Percentiles rank a stretch among this genome's conserved stretches.
These are phyloP conservation scores for Jaminaea rosea DNA, from an alignment of 1,284 basidiomycete genomes.

Conservation along the genomic window DNA sequence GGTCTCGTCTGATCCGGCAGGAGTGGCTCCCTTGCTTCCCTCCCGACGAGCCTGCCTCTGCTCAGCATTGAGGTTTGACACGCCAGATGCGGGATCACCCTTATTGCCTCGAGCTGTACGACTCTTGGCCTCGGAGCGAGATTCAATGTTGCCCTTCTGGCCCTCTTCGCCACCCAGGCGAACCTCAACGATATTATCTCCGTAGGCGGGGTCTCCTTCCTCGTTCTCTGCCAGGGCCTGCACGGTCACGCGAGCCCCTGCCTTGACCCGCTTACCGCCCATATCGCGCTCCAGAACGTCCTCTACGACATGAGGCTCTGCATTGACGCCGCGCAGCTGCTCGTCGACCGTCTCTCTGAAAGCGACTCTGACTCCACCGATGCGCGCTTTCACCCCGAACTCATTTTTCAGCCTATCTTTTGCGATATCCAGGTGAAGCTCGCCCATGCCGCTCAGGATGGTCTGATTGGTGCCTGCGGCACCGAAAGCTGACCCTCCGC, in stretches of 20 bases:
- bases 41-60: neutral
- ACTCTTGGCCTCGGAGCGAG: constrained; percentile 6
- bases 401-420: constrained; percentile 69
- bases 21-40: neutral
- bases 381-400: constrained; percentile 67
- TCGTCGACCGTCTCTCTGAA: constrained; percentile 63
- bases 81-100: no score
- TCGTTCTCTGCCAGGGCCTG: constrained; percentile 17
- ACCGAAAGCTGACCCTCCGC: constrained; percentile 10
- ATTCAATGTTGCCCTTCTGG: constrained; percentile 6
- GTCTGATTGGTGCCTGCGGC: constrained; percentile 61
- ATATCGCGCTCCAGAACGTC: constrained; percentile 35
- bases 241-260: constrained; percentile 18
- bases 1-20: neutral
- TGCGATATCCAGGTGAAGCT: constrained; percentile 76
- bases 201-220: constrained; percentile 11
- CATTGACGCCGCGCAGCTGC: no score
- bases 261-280: constrained; percentile 29
- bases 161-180: constrained; percentile 5
- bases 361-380: constrained; percentile 67
- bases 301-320: constrained; percentile 3
- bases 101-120: neutral
- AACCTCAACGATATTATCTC: constrained; percentile 30
- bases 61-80: neutral
- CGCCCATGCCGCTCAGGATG: constrained; percentile 71